Percentiles rank a stretch among this genome's conserved stretches.
phyloP scores from a whole-genome alignment of 1,139 yeast genomes.

The Scheffersomyces parashehatae region DNA sequence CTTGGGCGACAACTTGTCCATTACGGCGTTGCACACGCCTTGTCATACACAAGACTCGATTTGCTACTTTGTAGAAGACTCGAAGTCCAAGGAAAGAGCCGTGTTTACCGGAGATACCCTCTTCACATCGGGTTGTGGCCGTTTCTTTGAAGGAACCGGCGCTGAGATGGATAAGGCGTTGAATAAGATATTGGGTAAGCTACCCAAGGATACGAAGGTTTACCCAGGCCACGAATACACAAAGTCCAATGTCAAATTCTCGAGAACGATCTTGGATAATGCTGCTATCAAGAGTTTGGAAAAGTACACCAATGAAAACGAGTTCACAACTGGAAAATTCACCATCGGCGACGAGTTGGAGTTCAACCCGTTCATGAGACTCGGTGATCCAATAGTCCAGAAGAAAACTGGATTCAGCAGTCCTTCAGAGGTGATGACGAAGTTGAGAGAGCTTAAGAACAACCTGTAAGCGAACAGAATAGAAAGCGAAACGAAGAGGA shows the following conservation, averaged over 20 bases:
- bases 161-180: conserved; percentile 76
- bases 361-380: conserved; percentile 89
- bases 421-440: conserved; percentile 60
- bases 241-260: conserved; percentile 73
- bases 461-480: conserved; percentile 4
- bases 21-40: conserved; percentile 90
- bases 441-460: conserved; percentile 72
- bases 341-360: conserved; percentile 80
- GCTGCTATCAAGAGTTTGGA: conserved; percentile 56
- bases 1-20: conserved; percentile 62
- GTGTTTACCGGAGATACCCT: conserved; percentile 96
- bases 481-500: too few species aligned
- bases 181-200: conserved; percentile 52
- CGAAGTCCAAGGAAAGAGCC: conserved; percentile 59
- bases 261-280: conserved; percentile 61
- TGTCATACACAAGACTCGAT: conserved; percentile 97
- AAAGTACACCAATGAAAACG: conserved; percentile 52
- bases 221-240: conserved; percentile 98
- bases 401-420: conserved; percentile 40
- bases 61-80: conserved; percentile 76
- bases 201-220: conserved; percentile 72
- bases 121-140: conserved; percentile 93
- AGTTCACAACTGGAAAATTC: conserved; percentile 78
- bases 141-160: conserved; percentile 92
- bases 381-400: conserved; percentile 57